Conservation (phyloP, 192 early-diverging fungal genomes). For the Entomortierella beljakovae region DNA sequence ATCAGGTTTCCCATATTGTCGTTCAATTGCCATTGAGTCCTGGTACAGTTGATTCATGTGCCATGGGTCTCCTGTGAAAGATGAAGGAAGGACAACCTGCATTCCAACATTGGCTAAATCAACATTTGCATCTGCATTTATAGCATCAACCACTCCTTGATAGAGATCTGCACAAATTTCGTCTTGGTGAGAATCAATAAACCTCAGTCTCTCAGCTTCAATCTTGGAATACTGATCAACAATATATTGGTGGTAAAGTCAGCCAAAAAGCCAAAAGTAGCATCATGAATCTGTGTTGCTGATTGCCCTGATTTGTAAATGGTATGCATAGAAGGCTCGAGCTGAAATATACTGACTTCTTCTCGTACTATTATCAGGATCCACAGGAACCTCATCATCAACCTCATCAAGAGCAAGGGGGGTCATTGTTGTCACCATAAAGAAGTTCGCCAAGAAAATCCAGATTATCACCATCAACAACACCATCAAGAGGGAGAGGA, state of each 20-base stretch:
- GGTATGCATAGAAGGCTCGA: conserved; percentile 13
- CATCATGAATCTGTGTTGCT: background rate
- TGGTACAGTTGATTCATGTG: conserved; percentile 36
- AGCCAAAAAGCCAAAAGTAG: conserved; percentile 21
- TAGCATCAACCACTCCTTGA: conserved; percentile 16
- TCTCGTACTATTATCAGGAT: too few species aligned
- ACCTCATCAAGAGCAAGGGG: background rate
- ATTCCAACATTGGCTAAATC: background rate
- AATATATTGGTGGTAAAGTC: conserved; percentile 36
- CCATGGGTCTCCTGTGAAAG: conserved; percentile 33
- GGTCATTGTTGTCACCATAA: too few species aligned
- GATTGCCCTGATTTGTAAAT: conserved; percentile 9
- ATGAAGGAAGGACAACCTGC: conserved; percentile 22
- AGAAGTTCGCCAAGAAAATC: too few species aligned
- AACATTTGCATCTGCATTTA: background rate
- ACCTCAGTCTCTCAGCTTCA: conserved; percentile 25
- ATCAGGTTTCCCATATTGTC: conserved; percentile 43
- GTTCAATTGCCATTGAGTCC: conserved; percentile 31
- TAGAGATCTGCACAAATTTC: conserved; percentile 9
- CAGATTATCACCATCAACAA: background rate
- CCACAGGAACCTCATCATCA: background rate
- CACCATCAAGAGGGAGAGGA: background rate
- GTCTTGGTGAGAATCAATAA: conserved; percentile 3
- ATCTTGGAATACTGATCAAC: conserved; percentile 49
- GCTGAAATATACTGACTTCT: background rate